Percentiles rank a stretch among this genome's conserved stretches.
Conservation (phyloP, 805 yeast species). For the Suhomyces canberraensis region DNA sequence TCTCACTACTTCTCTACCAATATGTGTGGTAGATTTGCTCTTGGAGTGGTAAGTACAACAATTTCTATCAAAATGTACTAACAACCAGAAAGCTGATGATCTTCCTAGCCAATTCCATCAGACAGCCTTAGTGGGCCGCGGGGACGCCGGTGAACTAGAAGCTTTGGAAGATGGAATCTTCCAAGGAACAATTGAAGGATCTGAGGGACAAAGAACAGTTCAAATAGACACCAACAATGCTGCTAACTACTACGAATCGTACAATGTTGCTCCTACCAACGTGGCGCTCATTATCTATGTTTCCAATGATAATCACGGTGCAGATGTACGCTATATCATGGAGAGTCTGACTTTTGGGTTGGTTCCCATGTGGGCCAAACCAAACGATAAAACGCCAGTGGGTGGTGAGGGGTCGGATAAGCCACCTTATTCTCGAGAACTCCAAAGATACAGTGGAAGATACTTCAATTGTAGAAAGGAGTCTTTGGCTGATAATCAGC, state of each 20-base stretch:
- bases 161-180: slow-evolving; percentile 3
- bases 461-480: slow-evolving; percentile 78
- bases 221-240: slow-evolving; percentile 4
- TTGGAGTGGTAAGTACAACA: slow-evolving; percentile 37
- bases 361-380: slow-evolving; percentile 64
- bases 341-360: slow-evolving; percentile 79
- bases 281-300: slow-evolving; percentile 41
- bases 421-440: slow-evolving; percentile 25
- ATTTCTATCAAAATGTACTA: background rate
- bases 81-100: slow-evolving; percentile 19
- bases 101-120: slow-evolving; percentile 27
- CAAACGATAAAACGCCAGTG: slow-evolving; percentile 33
- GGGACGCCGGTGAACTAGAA: slow-evolving; percentile 1
- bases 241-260: slow-evolving; percentile 32
- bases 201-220: slow-evolving; percentile 6
- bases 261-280: slow-evolving; percentile 63
- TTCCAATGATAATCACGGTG: slow-evolving; percentile 4
- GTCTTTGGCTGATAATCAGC: slow-evolving; percentile 44
- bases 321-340: slow-evolving; percentile 17
- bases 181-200: slow-evolving; percentile 6
- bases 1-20: too few species aligned
- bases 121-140: slow-evolving; percentile 13
- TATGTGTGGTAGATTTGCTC: slow-evolving; percentile 65
- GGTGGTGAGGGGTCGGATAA: slow-evolving; percentile 15
- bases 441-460: slow-evolving; percentile 37